These are phyloP conservation scores for Sanghuangporus sanghuang DNA, from an alignment of 1,284 basidiomycete genomes.

Conservation along the genomic window DNA sequence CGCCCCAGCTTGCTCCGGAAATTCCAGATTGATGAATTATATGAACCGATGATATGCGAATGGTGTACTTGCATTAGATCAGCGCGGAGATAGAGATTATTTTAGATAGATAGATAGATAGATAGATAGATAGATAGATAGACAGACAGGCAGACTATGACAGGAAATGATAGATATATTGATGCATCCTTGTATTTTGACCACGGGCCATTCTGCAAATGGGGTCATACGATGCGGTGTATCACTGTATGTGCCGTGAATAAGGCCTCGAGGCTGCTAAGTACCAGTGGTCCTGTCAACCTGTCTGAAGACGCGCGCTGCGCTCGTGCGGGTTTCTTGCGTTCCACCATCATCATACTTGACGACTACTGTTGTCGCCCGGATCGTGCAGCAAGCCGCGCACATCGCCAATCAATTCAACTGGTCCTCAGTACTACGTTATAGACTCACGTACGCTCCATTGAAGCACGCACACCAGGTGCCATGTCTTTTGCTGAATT, in stretches of 20 bases:
- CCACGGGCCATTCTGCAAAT: background rate
- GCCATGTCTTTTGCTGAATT: constrained; percentile 10
- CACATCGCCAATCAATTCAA: background rate
- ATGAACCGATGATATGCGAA: background rate
- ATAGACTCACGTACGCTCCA: background rate
- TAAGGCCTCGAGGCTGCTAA: background rate
- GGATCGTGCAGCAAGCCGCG: background rate
- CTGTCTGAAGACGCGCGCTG: background rate
- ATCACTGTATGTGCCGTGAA: background rate
- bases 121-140: background rate
- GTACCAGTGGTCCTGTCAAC: background rate
- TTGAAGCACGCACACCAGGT: background rate
- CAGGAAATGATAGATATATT: background rate
- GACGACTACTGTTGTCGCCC: background rate
- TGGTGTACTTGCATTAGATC: background rate
- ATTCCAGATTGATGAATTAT: background rate
- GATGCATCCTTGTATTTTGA: background rate
- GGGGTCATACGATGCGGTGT: background rate
- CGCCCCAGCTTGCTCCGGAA: background rate
- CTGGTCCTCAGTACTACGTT: background rate
- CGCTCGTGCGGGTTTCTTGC: background rate
- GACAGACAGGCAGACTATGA: background rate
- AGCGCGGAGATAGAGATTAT: background rate
- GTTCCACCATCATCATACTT: background rate
- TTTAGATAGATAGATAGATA: background rate